Evolutionary conservation across 2,329 filamentous ascomycete species (phyloP).

Genomic region (Cercospora brassicicola): DNA sequence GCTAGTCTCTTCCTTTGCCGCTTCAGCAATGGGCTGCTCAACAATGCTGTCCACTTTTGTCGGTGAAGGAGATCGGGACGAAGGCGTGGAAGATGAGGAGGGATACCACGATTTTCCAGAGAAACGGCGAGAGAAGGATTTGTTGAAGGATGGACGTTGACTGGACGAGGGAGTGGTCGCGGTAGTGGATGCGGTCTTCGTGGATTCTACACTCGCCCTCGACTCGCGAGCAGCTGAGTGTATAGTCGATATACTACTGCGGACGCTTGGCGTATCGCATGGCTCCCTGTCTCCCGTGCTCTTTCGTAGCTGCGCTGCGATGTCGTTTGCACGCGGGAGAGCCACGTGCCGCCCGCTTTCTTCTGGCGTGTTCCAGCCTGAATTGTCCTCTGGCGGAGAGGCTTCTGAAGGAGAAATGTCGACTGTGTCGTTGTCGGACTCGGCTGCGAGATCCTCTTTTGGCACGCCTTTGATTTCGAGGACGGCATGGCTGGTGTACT

Average conservation of each 20-base stretch:
- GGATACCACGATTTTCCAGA: constrained; percentile 35
- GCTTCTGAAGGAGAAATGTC: constrained; percentile 36
- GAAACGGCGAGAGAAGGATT: constrained; percentile 32
- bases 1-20: constrained; percentile 1
- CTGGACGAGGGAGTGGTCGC: constrained; percentile 28
- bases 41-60: constrained; percentile 26
- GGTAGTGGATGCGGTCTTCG: constrained; percentile 27
- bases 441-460: constrained; percentile 13
- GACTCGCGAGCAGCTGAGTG: constrained; percentile 26
- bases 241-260: constrained; percentile 26
- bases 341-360: constrained; percentile 35
- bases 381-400: constrained; percentile 42
- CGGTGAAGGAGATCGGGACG: constrained; percentile 39
- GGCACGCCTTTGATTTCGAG: constrained; percentile 46
- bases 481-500: constrained; percentile 31
- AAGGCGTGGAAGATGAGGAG: constrained; percentile 30
- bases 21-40: constrained; percentile 14
- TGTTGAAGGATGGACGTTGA: constrained; percentile 26
- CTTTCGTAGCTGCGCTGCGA: constrained; percentile 37
- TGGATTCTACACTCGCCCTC: constrained; percentile 29
- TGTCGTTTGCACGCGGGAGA: constrained; percentile 34
- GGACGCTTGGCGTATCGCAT: constrained; percentile 21
- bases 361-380: constrained; percentile 48
- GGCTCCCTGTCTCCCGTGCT: constrained; percentile 23
- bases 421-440: constrained; percentile 33